These are phyloP conservation scores for Boletus pseudopeckii DNA, from an alignment of 768 basidiomycete genomes.

Conservation along the genomic window DNA sequence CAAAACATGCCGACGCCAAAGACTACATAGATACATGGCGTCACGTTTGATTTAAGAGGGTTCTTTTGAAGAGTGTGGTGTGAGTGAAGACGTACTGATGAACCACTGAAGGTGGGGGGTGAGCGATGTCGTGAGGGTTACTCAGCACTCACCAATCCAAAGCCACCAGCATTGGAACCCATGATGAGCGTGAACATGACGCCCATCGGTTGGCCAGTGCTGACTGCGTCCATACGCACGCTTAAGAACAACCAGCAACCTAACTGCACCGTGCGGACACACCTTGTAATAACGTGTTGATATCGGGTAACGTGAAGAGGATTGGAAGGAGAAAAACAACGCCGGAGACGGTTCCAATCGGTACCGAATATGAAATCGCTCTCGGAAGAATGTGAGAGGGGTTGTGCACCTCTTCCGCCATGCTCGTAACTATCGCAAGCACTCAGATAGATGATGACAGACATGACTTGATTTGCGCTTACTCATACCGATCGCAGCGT, in stretches of 20 bases:
- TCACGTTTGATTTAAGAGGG: background rate
- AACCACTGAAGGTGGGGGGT: constrained; percentile 33
- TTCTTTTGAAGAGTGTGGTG: no score
- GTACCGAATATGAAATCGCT: constrained; percentile 53
- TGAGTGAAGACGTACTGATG: constrained; percentile 32
- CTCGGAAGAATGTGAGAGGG: constrained; percentile 52
- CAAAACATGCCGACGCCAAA: constrained; percentile 59
- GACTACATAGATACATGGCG: constrained; percentile 30
- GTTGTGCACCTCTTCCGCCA: constrained; percentile 66
- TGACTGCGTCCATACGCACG: constrained; percentile 33
- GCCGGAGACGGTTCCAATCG: constrained; percentile 49
- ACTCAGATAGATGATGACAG: constrained; percentile 2
- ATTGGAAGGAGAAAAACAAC: constrained; percentile 59
- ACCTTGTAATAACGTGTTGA: constrained; percentile 51
- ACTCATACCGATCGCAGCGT: constrained; percentile 64
- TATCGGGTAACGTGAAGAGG: constrained; percentile 61
- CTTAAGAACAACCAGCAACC: constrained; percentile 1
- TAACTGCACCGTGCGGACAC: constrained; percentile 6
- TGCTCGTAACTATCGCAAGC: constrained; percentile 46
- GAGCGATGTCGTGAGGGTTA: background rate
- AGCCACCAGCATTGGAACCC: constrained; percentile 58
- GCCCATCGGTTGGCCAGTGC: constrained; percentile 65
- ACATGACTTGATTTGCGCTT: constrained; percentile 7
- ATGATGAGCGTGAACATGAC: constrained; percentile 61
- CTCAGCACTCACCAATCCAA: constrained; percentile 47